Conservation (phyloP, 108 stramenopile genomes). For the Chaetoceros muelleri region DNA sequence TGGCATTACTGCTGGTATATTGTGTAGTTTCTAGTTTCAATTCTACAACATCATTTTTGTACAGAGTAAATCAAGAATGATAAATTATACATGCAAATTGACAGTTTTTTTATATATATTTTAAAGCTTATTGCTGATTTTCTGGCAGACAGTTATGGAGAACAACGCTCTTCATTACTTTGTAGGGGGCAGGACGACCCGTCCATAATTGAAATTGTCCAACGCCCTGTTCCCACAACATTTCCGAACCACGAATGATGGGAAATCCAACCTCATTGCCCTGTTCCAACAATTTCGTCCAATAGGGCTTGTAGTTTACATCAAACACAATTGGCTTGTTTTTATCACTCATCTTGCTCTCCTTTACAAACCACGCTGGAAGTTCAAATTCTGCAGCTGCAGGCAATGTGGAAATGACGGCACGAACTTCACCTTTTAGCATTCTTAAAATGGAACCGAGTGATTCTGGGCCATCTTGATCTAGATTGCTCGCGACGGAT, state of each 20-base stretch:
- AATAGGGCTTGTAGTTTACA: constrained; percentile 96
- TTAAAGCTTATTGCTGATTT: constrained; percentile 9
- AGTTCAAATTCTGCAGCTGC: constrained; percentile 82
- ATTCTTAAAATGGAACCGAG: constrained; percentile 18
- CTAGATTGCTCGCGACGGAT: constrained; percentile 53
- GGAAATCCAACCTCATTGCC: constrained; percentile 66
- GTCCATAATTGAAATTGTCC: constrained; percentile 97
- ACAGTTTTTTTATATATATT: too few relatives aligned
- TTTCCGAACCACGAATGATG: constrained; percentile 91
- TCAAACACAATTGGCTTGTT: constrained; percentile 63
- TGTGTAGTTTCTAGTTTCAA: too few relatives aligned
- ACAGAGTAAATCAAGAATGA: too few relatives aligned
- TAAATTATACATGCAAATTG: too few relatives aligned
- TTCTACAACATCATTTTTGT: too few relatives aligned
- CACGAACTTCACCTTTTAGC: constrained; percentile 26
- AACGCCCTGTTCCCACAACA: constrained; percentile 97
- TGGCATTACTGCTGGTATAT: too few relatives aligned
- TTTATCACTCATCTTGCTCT: background rate
- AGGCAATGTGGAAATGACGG: constrained; percentile 91
- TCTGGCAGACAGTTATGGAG: constrained; percentile 70
- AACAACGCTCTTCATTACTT: constrained; percentile 80
- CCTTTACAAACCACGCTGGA: constrained; percentile 66
- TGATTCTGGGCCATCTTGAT: constrained; percentile 20
- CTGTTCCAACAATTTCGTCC: constrained; percentile 80
- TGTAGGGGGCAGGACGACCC: constrained; percentile 73